These are phyloP conservation scores for Tolypocladium tropicale DNA, from an alignment of 2,329 filamentous ascomycete species.

Conservation along the genomic window DNA sequence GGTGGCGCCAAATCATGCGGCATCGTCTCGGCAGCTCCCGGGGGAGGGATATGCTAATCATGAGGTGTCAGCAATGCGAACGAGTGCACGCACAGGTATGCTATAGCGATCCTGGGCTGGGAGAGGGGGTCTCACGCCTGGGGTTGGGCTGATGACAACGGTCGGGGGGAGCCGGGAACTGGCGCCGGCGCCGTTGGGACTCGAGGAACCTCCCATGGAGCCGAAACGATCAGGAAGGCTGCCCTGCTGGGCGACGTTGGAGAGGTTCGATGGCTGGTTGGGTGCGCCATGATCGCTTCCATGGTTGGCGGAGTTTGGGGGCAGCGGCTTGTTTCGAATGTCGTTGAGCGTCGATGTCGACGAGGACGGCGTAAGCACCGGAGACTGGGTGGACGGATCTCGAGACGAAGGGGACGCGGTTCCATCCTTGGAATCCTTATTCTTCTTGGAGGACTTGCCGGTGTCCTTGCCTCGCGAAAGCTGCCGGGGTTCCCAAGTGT, in stretches of 20 bases:
- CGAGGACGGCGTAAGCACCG: slow-evolving; percentile 69
- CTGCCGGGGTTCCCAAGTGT: slow-evolving; percentile 35
- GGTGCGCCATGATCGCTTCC: slow-evolving; percentile 30
- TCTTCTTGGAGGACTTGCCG: slow-evolving; percentile 74
- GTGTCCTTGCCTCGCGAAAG: slow-evolving; percentile 83
- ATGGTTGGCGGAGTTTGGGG: slow-evolving; percentile 40
- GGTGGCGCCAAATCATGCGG: slow-evolving; percentile 92
- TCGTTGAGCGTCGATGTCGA: slow-evolving; percentile 84
- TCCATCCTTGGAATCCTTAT: slow-evolving; percentile 63
- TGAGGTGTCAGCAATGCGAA: neutral
- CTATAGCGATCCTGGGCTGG: neutral
- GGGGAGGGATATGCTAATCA: slow-evolving; percentile 70
- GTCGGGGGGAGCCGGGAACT: slow-evolving; percentile 57
- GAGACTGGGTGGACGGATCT: slow-evolving; percentile 47
- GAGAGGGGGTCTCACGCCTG: slow-evolving; percentile 53
- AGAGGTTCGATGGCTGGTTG: slow-evolving; percentile 28
- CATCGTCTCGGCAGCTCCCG: slow-evolving; percentile 94
- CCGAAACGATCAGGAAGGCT: slow-evolving; percentile 32
- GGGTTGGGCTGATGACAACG: slow-evolving; percentile 89
- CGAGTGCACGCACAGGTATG: neutral
- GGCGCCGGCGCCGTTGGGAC: slow-evolving; percentile 23
- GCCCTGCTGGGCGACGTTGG: slow-evolving; percentile 24
- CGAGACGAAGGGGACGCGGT: slow-evolving; percentile 66
- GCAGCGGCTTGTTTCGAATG: slow-evolving; percentile 69
- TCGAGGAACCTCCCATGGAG: slow-evolving; percentile 20